phyloP scores from a whole-genome alignment of 805 yeast species.

The Debaryomyces maramus region DNA sequence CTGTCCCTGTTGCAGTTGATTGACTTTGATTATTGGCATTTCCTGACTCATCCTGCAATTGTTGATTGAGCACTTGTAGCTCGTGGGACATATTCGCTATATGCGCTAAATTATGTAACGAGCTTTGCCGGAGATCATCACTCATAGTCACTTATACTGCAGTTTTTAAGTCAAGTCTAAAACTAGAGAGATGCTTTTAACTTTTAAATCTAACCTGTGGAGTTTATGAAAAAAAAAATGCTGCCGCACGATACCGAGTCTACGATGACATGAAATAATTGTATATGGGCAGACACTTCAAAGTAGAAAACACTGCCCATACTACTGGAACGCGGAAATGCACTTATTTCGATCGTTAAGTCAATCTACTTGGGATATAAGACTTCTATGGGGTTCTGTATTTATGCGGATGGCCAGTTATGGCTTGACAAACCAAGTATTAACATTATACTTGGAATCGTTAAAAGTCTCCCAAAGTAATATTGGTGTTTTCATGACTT shows the following conservation, averaged over 20 bases:
- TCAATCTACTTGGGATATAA: slow-evolving; percentile 52
- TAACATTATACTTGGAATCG: slow-evolving; percentile 63
- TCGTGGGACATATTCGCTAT: slow-evolving; percentile 47
- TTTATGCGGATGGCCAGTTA: slow-evolving; percentile 71
- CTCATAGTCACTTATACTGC: slow-evolving; percentile 10
- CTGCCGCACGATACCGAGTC: neutral
- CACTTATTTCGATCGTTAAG: slow-evolving; percentile 36
- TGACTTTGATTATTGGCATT: neutral
- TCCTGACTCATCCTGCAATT: slow-evolving; percentile 13
- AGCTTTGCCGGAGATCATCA: slow-evolving; percentile 21
- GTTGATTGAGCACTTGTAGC: slow-evolving; percentile 30
- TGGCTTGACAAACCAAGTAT: slow-evolving; percentile 76
- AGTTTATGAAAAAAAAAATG: neutral
- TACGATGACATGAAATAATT: neutral
- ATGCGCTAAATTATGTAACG: slow-evolving; percentile 42
- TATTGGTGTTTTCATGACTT: slow-evolving; percentile 80
- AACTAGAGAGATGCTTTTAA: no score
- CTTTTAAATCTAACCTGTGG: no score
- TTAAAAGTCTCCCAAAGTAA: slow-evolving; percentile 53
- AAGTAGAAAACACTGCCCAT: no score
- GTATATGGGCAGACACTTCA: neutral
- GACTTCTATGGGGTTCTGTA: slow-evolving; percentile 66
- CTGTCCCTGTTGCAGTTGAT: neutral
- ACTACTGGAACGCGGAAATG: no score
- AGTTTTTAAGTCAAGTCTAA: neutral